phyloP scores from a whole-genome alignment of 345 rosid genomes.

The Leavenworthia alabamica region DNA sequence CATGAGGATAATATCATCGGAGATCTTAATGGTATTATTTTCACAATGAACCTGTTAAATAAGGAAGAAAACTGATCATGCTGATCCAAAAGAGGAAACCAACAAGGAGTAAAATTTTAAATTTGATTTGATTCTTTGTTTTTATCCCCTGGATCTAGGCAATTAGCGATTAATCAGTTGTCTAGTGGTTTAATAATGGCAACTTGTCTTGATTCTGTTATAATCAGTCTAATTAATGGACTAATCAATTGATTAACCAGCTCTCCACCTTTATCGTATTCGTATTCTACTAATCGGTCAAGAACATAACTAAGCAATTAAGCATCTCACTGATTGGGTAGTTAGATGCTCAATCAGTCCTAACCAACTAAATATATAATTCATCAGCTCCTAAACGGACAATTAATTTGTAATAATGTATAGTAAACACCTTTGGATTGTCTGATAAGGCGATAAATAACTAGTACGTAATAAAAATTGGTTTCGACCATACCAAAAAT shows the following conservation, averaged over 20 bases:
- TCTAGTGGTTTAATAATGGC: neutral
- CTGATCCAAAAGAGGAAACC: neutral
- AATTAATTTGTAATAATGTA: neutral
- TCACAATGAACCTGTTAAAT: too few species aligned
- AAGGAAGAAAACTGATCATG: neutral
- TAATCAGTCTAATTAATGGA: neutral
- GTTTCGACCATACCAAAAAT: neutral
- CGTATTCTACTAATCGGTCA: neutral
- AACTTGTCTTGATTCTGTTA: neutral
- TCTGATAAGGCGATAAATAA: neutral
- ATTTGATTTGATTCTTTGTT: neutral
- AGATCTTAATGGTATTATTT: neutral
- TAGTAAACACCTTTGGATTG: slow-evolving; percentile 9
- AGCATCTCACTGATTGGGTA: neutral
- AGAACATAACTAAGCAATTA: neutral
- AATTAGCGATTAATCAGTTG: neutral
- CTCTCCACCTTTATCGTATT: neutral
- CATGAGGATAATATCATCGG: neutral
- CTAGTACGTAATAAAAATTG: neutral
- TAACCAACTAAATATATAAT: neutral
- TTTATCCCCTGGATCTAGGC: neutral
- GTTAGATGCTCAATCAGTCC: neutral
- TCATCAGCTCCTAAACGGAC: neutral
- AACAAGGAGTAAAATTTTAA: too few species aligned
- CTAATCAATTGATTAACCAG: neutral